Evolutionary conservation across 495 filamentous ascomycete species (phyloP).

Genomic region (Eremomyces bilateralis): DNA sequence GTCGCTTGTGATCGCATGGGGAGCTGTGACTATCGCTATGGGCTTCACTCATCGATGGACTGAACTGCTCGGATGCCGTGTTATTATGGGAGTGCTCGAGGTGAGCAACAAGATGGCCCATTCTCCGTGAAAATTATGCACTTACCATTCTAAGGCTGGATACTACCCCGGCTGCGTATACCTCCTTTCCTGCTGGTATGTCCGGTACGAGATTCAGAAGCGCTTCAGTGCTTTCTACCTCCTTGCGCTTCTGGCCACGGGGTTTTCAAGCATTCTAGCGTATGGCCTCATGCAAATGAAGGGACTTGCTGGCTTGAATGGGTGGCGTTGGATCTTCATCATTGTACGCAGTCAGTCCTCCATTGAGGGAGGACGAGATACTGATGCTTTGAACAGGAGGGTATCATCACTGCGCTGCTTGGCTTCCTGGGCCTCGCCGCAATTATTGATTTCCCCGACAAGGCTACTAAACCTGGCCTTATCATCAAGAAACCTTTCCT

Average conservation of each 20-base stretch:
- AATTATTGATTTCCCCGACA: constrained; percentile 39
- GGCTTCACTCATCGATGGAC: neutral
- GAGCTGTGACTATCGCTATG: neutral
- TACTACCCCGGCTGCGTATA: neutral
- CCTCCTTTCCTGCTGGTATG: neutral
- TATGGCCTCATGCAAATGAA: neutral
- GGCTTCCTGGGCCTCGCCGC: constrained; percentile 26
- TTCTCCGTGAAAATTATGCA: neutral
- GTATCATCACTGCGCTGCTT: constrained; percentile 9
- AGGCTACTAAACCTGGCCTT: constrained; percentile 9
- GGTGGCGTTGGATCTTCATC: constrained; percentile 2
- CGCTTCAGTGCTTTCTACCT: neutral
- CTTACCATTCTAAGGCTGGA: neutral
- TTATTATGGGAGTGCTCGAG: neutral
- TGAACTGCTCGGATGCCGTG: neutral
- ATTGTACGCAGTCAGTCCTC: constrained; percentile 1
- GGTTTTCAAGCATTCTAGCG: neutral
- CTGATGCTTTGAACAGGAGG: neutral
- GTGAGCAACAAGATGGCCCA: too few relatives aligned
- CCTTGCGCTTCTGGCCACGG: neutral
- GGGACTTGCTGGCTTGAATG: neutral
- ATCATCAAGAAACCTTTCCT: too few relatives aligned
- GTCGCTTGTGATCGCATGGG: neutral
- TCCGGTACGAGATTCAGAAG: neutral
- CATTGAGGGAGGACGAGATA: neutral